Percentiles rank a stretch among this genome's conserved stretches.
Conservation (phyloP, 1,139 yeast genomes). For the Hyphopichia wangnamkhiaoensis region DNA sequence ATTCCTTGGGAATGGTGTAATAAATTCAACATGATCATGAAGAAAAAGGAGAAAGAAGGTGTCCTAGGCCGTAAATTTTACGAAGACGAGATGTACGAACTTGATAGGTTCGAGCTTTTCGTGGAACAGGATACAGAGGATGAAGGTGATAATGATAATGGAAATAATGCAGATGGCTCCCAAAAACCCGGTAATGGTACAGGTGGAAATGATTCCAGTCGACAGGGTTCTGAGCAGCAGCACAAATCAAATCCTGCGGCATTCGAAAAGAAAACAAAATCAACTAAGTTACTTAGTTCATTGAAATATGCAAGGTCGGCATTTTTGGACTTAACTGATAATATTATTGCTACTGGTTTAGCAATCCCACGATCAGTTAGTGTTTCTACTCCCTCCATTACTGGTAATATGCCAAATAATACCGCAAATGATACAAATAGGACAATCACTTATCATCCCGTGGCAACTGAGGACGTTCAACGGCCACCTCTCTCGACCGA, state of each 20-base stretch:
- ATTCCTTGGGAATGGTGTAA: slow-evolving; percentile 91
- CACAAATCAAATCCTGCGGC: not conserved
- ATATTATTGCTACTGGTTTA: slow-evolving; percentile 58
- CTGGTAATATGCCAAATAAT: not conserved
- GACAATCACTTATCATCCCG: not conserved
- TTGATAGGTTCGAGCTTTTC: slow-evolving; percentile 45
- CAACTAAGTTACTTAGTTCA: slow-evolving; percentile 7
- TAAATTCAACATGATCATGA: slow-evolving; percentile 60
- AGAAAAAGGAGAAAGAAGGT: slow-evolving; percentile 72
- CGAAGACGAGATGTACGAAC: slow-evolving; percentile 61
- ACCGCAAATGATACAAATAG: not conserved
- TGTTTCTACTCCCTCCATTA: slow-evolving; percentile 28
- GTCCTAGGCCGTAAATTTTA: slow-evolving; percentile 77
- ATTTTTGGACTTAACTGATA: slow-evolving; percentile 51
- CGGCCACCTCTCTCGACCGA: not conserved
- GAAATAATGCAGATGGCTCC: slow-evolving; percentile 10
- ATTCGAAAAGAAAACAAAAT: not conserved
- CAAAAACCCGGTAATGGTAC: not conserved
- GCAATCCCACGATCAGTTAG: slow-evolving; percentile 59
- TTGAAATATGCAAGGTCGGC: slow-evolving; percentile 35
- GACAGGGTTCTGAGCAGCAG: not conserved
- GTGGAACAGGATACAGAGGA: slow-evolving; percentile 34
- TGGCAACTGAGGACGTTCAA: not conserved
- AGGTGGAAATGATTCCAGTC: not conserved
- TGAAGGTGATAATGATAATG: slow-evolving; percentile 14